Percentiles rank a stretch among this genome's conserved stretches.
phyloP scores from a whole-genome alignment of 1,284 basidiomycete genomes.

The Rhizoctonia solani region DNA sequence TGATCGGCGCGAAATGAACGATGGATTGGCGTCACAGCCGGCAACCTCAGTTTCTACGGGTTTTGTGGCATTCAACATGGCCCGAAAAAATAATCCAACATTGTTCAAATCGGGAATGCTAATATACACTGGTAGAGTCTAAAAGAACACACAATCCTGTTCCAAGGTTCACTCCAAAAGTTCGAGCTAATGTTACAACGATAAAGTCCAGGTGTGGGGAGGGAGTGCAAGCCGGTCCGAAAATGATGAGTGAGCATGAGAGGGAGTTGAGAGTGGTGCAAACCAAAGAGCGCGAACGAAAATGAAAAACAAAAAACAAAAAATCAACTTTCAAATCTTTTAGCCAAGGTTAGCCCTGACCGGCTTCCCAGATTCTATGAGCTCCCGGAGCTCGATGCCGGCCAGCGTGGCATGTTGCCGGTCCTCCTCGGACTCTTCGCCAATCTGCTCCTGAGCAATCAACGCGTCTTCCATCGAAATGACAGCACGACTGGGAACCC shows the following conservation, averaged over 20 bases:
- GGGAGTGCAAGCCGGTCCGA: no score
- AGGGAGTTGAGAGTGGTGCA: no score
- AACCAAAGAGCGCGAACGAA: not conserved
- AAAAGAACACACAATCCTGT: not conserved
- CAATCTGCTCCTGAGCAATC: slow-evolving; percentile 10
- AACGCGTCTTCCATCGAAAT: slow-evolving; percentile 15
- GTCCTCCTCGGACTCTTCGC: slow-evolving; percentile 16
- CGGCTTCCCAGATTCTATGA: not conserved
- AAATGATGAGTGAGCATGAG: no score
- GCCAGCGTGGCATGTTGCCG: slow-evolving; percentile 10
- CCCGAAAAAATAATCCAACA: no score
- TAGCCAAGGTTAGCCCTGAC: not conserved
- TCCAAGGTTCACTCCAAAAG: not conserved
- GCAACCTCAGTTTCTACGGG: no score
- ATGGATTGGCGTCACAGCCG: no score
- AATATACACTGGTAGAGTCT: not conserved
- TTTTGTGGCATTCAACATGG: no score
- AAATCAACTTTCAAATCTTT: not conserved
- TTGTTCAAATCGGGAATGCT: not conserved
- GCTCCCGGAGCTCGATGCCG: slow-evolving; percentile 25
- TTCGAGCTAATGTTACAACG: not conserved
- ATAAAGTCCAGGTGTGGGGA: not conserved
- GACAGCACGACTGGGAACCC: slow-evolving; percentile 15
- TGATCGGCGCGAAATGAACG: no score
- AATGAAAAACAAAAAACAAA: not conserved